These are phyloP conservation scores for Trichoderma arundinaceum DNA, from an alignment of 2,329 filamentous ascomycete species.

Conservation along the genomic window DNA sequence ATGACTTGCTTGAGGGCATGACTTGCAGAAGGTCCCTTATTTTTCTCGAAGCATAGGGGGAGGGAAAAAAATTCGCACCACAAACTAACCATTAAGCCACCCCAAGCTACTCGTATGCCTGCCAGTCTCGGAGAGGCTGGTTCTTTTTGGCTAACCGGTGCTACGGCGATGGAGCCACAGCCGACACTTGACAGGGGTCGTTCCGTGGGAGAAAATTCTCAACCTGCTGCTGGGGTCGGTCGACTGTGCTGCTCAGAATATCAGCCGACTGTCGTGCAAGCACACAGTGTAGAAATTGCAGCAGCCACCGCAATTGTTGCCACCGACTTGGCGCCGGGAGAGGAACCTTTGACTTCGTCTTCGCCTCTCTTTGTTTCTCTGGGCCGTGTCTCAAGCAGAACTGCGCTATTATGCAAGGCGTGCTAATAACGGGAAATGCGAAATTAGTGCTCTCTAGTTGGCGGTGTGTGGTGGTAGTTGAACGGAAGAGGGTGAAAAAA, in stretches of 20 bases:
- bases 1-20: constrained; percentile 24
- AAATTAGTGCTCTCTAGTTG: constrained; percentile 17
- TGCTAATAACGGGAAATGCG: constrained; percentile 29
- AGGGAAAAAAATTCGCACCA: constrained; percentile 12
- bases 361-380: constrained; percentile 12
- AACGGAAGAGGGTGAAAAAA: constrained; percentile 8
- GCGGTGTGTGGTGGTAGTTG: constrained; percentile 26
- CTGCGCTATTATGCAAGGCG: constrained; percentile 28
- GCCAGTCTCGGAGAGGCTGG: constrained; percentile 31
- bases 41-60: constrained; percentile 5
- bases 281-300: constrained; percentile 3
- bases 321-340: constrained; percentile 11
- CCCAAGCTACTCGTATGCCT: constrained; percentile 8
- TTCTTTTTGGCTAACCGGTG: constrained; percentile 17
- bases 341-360: neutral
- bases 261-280: constrained; percentile 15
- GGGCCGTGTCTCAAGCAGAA: constrained; percentile 15
- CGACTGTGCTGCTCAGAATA: constrained; percentile 21
- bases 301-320: constrained; percentile 19
- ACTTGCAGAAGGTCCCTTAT: constrained; percentile 15
- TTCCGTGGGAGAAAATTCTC: constrained; percentile 29
- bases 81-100: constrained; percentile 23
- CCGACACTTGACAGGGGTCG: constrained; percentile 27
- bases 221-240: constrained; percentile 6
- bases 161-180: constrained; percentile 28